Percentiles rank a stretch among this genome's conserved stretches.
Evolutionary conservation across 2,329 filamentous ascomycete genomes (phyloP).

Genomic region (Xylaria sp.): DNA sequence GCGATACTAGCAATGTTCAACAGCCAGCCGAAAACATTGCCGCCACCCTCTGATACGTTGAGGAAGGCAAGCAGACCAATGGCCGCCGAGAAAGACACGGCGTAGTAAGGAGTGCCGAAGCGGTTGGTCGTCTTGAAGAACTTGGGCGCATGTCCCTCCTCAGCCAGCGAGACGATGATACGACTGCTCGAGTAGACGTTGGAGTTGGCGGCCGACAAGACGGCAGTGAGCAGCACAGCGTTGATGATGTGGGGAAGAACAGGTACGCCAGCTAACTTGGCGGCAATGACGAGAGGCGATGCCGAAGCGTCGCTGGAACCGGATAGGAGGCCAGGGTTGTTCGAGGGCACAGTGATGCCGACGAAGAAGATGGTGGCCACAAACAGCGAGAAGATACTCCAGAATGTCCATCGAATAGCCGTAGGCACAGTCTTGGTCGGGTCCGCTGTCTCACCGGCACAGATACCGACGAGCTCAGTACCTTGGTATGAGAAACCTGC

Average conservation of each 20-base stretch:
- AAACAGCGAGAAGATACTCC: slow-evolving; percentile 67
- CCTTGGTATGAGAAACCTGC: slow-evolving; percentile 69
- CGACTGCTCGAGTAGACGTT: slow-evolving; percentile 70
- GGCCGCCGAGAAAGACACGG: slow-evolving; percentile 51
- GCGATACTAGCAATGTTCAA: slow-evolving; percentile 65
- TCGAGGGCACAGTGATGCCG: slow-evolving; percentile 63
- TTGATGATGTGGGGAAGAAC: slow-evolving; percentile 68
- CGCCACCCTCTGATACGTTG: slow-evolving; percentile 55
- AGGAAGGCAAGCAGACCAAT: slow-evolving; percentile 63
- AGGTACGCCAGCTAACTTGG: slow-evolving; percentile 56
- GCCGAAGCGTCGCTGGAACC: slow-evolving; percentile 54
- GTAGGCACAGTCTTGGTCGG: slow-evolving; percentile 66
- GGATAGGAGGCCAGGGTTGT: slow-evolving; percentile 49
- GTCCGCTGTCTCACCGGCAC: slow-evolving; percentile 70
- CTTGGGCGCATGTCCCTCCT: slow-evolving; percentile 57
- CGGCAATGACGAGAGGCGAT: slow-evolving; percentile 60
- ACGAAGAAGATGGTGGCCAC: slow-evolving; percentile 62
- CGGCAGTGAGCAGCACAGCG: slow-evolving; percentile 69
- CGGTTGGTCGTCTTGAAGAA: slow-evolving; percentile 56
- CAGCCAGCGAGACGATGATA: slow-evolving; percentile 60
- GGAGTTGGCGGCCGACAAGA: slow-evolving; percentile 72
- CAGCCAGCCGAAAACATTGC: slow-evolving; percentile 65
- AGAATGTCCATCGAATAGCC: slow-evolving; percentile 70
- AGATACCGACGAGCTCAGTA: slow-evolving; percentile 70
- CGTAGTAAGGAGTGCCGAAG: slow-evolving; percentile 57